These are phyloP conservation scores for Heritiera fomes DNA, from an alignment of 345 rosid species.

Conservation along the genomic window DNA sequence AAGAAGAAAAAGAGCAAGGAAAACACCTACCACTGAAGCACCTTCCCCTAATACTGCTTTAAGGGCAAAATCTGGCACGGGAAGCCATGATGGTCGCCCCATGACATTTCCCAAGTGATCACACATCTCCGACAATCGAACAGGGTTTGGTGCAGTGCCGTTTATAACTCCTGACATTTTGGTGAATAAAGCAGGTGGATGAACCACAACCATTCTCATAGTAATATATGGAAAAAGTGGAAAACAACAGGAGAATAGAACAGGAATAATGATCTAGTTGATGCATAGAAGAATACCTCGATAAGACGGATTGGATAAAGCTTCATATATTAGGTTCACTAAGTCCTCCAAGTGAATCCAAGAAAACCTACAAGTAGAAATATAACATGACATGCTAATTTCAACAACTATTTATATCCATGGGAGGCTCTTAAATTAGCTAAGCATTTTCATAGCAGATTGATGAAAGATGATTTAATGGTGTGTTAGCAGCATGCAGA, in stretches of 20 bases:
- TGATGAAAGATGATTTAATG: neutral
- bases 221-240: neutral
- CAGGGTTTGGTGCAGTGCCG: conserved; percentile 94
- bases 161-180: conserved; percentile 76
- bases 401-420: neutral
- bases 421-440: neutral
- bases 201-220: neutral
- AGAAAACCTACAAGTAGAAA: conserved; percentile 66
- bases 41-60: conserved; percentile 93
- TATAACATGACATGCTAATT: neutral
- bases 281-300: conserved; percentile 42
- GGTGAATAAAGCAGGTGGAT: neutral
- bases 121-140: conserved; percentile 85
- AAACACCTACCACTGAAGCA: conserved; percentile 64
- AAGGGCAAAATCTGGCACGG: conserved; percentile 92
- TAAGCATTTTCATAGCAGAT: neutral
- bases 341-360: conserved; percentile 97
- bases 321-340: conserved; percentile 79
- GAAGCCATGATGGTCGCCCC: conserved; percentile 96
- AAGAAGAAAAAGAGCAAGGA: neutral
- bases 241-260: neutral
- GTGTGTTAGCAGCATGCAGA: neutral
- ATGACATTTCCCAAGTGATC: conserved; percentile 69
- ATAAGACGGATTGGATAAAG: conserved; percentile 78
- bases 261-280: neutral